Base-by-base conservation (phyloP, 2,329 filamentous ascomycete genomes). In the Madurella fahalii region DNA sequence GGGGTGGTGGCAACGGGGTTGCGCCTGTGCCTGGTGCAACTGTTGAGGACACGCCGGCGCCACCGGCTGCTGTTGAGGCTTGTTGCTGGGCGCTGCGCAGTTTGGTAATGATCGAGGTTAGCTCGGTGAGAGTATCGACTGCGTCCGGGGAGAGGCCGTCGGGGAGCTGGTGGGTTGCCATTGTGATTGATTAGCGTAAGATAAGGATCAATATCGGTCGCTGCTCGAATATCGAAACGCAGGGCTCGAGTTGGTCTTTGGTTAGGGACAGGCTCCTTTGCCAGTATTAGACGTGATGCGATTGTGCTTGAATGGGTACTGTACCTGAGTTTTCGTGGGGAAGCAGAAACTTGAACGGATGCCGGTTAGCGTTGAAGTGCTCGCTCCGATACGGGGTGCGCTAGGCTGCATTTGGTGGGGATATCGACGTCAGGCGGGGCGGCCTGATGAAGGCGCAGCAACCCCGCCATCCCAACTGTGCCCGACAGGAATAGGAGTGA, bases 101-200 rank as follows among this genome's bases (percentile, higher is more conserved):
- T 48, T 89, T 88, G 61, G 84, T 78, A 58, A 96, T 83, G 62
- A 95, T 83, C 56, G 84, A 79, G 65, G 90, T 86, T 51, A 96
- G 83, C 65, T 91, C 84, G 25, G 91, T 90, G 51, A 95, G 81
- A 63, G 90, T 83, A 75, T 96, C 92, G 74, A 96, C 90, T 47
- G 84, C 84, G 70, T 92, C 86, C 30, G 92, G 88, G 47, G 89
- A 82, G 58, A 94, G 87, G 53, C 86, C 83, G 2, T 81, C 73
- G 32, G 86, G 79, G 55, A 82, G 74, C 59, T 76, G 74, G 66
- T 79, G 54, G 9, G 52, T 49, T 34, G 60, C 51, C 53, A 59
- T 62, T 47, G 50, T 52, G 39, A 50, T 58, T 32, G 20, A 5
- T 39, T 39, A 47, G 31, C 37, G 15, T 34, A 11, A 5, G 44